A percentile compares a stretch with the other conserved stretches of the same genome.
These are phyloP conservation scores for Apiospora rasikravindrae DNA, from an alignment of 2,329 filamentous ascomycete genomes.

Conservation along the genomic window DNA sequence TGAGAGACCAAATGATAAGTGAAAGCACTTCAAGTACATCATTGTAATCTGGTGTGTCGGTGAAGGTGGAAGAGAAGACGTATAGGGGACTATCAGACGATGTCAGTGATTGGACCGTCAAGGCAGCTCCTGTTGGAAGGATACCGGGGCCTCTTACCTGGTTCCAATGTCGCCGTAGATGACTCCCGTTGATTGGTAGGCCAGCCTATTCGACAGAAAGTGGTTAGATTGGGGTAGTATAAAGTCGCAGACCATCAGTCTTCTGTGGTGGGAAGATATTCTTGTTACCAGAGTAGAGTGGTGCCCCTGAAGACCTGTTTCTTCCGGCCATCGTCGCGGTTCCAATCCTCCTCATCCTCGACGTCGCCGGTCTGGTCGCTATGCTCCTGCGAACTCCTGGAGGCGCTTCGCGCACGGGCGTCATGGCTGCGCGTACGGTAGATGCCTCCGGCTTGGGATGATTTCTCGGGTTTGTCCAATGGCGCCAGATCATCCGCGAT, in stretches of 20 bases:
- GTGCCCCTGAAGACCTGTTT: slow-evolving; percentile 45
- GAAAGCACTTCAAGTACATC: slow-evolving; percentile 70
- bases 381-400: slow-evolving; percentile 3
- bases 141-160: slow-evolving; percentile 27
- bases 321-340: slow-evolving; percentile 37
- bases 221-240: neutral
- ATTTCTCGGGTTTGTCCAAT: slow-evolving; percentile 29
- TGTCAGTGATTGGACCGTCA: neutral
- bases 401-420: slow-evolving; percentile 11
- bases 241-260: neutral
- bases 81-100: slow-evolving; percentile 62
- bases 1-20: slow-evolving; percentile 72
- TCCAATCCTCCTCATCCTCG: slow-evolving; percentile 42
- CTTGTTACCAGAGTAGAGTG: slow-evolving; percentile 44
- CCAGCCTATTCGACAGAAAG: slow-evolving; percentile 47
- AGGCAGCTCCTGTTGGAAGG: neutral
- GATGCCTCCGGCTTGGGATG: slow-evolving; percentile 35
- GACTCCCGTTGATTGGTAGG: slow-evolving; percentile 69
- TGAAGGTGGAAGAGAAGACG: slow-evolving; percentile 72
- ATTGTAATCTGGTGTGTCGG: slow-evolving; percentile 56
- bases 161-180: slow-evolving; percentile 74
- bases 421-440: slow-evolving; percentile 38
- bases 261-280: too few relatives aligned
- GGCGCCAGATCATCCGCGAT: slow-evolving; percentile 36
- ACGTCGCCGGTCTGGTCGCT: slow-evolving; percentile 33